Evolutionary conservation across 164 flowering plant species (phyloP).

Genomic region (Tetracentron sinense): DNA sequence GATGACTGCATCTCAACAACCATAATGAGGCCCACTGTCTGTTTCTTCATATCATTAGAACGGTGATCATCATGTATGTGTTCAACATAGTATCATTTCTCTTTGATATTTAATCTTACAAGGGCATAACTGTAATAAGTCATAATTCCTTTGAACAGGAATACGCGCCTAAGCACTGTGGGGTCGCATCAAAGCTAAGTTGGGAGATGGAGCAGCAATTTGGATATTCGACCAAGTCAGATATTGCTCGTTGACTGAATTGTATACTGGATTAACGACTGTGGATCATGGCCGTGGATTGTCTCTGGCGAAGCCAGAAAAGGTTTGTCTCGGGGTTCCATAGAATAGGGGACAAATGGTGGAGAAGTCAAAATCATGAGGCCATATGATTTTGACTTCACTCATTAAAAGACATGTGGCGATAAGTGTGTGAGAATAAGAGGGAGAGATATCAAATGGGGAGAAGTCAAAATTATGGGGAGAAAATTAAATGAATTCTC

Average conservation of each 20-base stretch:
- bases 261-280: not conserved
- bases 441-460: too few relatives aligned
- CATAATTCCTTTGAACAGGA: slow-evolving; percentile 35
- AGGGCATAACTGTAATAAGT: not conserved
- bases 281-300: too few relatives aligned
- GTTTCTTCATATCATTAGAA: not conserved
- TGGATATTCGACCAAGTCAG: slow-evolving; percentile 40
- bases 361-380: too few relatives aligned
- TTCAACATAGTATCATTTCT: not conserved
- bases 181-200: slow-evolving; percentile 50
- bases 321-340: too few relatives aligned
- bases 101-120: not conserved
- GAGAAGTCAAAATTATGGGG: too few relatives aligned
- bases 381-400: not conserved
- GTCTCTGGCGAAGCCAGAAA: too few relatives aligned
- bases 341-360: too few relatives aligned
- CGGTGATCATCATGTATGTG: not conserved
- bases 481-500: too few relatives aligned
- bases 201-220: slow-evolving; percentile 81
- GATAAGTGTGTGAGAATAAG: too few relatives aligned
- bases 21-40: not conserved
- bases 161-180: slow-evolving; percentile 58
- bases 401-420: too few relatives aligned
- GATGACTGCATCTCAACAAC: not conserved
- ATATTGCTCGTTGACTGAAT: slow-evolving; percentile 52